A percentile compares a stretch with the other conserved stretches of the same genome.
These are phyloP conservation scores for Psidium guajava DNA, from an alignment of 345 rosid genomes.

Conservation along the genomic window DNA sequence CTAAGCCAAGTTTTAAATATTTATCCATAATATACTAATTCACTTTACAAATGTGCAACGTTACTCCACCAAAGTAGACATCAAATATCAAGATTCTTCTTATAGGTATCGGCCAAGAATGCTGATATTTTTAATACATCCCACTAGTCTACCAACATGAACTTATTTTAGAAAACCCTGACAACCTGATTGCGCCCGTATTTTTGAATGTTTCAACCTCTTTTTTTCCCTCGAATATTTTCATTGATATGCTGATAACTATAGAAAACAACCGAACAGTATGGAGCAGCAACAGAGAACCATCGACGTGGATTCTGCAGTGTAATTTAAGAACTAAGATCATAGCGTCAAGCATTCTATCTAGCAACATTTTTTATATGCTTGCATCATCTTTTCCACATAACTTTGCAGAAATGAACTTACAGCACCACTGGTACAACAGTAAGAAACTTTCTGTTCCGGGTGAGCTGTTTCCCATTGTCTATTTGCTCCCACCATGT, in stretches of 20 bases:
- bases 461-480: conserved; percentile 89
- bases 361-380: neutral
- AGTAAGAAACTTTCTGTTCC: conserved; percentile 82
- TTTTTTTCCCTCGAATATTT: neutral
- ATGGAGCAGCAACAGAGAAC: neutral
- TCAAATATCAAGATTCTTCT: neutral
- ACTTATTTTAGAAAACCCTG: neutral
- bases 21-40: neutral
- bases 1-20: neutral
- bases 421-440: conserved; percentile 94
- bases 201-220: neutral
- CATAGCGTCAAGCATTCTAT: neutral
- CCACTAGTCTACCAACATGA: neutral
- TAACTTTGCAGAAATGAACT: conserved; percentile 10
- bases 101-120: neutral
- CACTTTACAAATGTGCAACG: neutral
- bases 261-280: neutral
- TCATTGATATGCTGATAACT: neutral
- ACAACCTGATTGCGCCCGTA: neutral
- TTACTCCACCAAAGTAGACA: neutral
- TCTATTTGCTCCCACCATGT: conserved; percentile 99
- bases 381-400: neutral
- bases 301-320: neutral
- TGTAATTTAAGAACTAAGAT: neutral
- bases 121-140: neutral